phyloP scores from a whole-genome alignment of 495 filamentous ascomycete species.

The Corynascus novoguineensis region DNA sequence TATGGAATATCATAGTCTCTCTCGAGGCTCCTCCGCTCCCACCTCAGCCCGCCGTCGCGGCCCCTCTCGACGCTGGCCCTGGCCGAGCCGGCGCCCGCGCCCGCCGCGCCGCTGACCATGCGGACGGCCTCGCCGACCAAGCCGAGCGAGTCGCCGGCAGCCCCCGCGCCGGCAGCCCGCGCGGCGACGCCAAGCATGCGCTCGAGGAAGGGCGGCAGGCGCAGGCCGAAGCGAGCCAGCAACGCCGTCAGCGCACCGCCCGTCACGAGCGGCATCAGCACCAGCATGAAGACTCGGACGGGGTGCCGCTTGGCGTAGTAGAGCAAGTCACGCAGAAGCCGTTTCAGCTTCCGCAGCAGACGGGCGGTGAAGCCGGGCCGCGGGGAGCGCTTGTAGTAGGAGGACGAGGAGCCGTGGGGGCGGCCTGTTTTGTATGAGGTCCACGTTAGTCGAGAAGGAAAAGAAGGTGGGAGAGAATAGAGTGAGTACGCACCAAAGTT shows the following conservation, averaged over 20 bases:
- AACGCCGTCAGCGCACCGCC: constrained; percentile 71
- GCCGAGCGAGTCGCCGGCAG: constrained; percentile 47
- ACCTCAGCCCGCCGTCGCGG: constrained; percentile 33
- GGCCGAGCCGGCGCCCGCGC: neutral
- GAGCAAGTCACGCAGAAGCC: constrained; percentile 65
- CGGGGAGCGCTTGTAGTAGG: constrained; percentile 67
- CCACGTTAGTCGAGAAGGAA: constrained; percentile 47
- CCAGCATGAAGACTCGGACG: constrained; percentile 75
- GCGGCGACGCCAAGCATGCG: constrained; percentile 51
- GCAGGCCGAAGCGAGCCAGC: constrained; percentile 67
- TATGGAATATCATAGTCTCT: constrained; percentile 22
- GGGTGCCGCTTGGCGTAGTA: constrained; percentile 74
- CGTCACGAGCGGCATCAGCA: constrained; percentile 77
- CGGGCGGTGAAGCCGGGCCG: constrained; percentile 69
- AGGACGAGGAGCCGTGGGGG: constrained; percentile 34
- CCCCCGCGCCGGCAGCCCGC: constrained; percentile 49
- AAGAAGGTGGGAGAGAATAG: constrained; percentile 45
- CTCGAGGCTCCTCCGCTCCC: constrained; percentile 39
- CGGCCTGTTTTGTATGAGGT: constrained; percentile 1
- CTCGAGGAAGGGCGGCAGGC: constrained; percentile 56
- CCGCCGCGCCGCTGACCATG: constrained; percentile 34
- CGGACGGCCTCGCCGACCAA: constrained; percentile 47
- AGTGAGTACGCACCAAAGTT: constrained; percentile 39
- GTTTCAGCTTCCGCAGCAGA: constrained; percentile 63
- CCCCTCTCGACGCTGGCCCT: constrained; percentile 26